Conservation (phyloP, 2,329 filamentous ascomycete species). For the Dichotomopilus funicola region DNA sequence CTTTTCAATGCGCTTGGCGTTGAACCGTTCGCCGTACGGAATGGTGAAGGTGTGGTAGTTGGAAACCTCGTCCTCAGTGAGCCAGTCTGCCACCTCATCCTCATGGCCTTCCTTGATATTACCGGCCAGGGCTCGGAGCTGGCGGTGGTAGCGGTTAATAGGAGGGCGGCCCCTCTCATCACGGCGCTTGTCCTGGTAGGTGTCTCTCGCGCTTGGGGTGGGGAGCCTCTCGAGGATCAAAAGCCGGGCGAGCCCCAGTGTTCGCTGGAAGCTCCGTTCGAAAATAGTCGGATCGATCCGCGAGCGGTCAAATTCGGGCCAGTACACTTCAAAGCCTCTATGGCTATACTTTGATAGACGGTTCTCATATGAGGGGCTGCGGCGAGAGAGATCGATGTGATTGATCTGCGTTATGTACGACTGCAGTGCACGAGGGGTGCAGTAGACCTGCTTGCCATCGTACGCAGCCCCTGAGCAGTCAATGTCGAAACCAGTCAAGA, state of each 20-base stretch:
- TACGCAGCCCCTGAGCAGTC: constrained; percentile 78
- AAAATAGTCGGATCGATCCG: constrained; percentile 80
- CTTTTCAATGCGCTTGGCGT: constrained; percentile 70
- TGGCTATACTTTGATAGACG: constrained; percentile 80
- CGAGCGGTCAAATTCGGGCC: constrained; percentile 66
- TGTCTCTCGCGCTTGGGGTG: constrained; percentile 58
- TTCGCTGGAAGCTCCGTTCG: constrained; percentile 70
- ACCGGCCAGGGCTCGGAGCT: constrained; percentile 42
- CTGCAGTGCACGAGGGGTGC: constrained; percentile 67
- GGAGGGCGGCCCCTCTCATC: constrained; percentile 64
- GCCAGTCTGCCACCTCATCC: constrained; percentile 80
- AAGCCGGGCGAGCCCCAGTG: constrained; percentile 69
- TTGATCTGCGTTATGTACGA: constrained; percentile 80
- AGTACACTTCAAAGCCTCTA: constrained; percentile 78
- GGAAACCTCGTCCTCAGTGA: constrained; percentile 67
- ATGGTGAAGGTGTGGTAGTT: constrained; percentile 74
- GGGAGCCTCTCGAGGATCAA: constrained; percentile 75
- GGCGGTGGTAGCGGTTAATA: constrained; percentile 36
- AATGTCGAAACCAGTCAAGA: constrained; percentile 82
- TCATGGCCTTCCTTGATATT: constrained; percentile 74
- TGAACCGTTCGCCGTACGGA: constrained; percentile 56
- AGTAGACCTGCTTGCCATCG: constrained; percentile 73
- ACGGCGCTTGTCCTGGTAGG: constrained; percentile 64
- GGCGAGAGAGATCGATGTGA: constrained; percentile 68
- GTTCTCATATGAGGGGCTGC: constrained; percentile 83